These are phyloP conservation scores for Coemansia sp. DNA, from an alignment of 192 early-diverging fungal species.

Conservation along the genomic window DNA sequence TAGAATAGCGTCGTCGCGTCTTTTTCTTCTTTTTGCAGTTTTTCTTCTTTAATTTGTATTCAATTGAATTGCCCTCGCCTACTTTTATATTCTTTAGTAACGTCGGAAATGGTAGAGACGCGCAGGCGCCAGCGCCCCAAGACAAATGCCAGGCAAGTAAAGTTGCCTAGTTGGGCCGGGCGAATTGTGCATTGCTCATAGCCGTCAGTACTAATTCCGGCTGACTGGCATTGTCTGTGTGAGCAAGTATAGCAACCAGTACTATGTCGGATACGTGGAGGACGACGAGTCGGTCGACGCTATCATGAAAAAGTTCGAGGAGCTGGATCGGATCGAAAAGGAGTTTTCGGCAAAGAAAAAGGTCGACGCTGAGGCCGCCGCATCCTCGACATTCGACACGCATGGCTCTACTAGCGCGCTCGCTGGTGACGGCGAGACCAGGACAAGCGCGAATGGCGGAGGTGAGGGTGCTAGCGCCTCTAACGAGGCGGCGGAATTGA, in stretches of 20 bases:
- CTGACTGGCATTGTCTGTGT: not conserved
- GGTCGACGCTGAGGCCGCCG: constrained; percentile 7
- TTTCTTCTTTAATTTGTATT: not conserved
- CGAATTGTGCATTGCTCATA: not conserved
- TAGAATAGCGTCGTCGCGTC: not conserved
- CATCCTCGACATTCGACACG: constrained; percentile 8
- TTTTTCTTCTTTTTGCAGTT: not conserved
- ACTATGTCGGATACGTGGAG: constrained; percentile 97
- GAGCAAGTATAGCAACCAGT: constrained; percentile 43
- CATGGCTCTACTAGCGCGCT: constrained; percentile 9
- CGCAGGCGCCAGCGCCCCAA: constrained; percentile 49
- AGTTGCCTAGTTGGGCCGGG: not conserved
- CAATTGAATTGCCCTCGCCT: not conserved
- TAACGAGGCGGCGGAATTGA: constrained; percentile 11
- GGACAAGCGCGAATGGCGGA: not conserved
- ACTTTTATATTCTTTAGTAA: not conserved
- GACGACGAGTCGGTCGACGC: constrained; percentile 95
- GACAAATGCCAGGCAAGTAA: constrained; percentile 47
- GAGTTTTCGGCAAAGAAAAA: constrained; percentile 67
- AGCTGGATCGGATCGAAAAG: constrained; percentile 86
- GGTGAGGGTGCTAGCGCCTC: not conserved
- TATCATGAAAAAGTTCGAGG: constrained; percentile 99
- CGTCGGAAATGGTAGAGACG: constrained; percentile 47
- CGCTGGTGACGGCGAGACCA: not conserved
- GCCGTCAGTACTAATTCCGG: not conserved